A percentile compares a stretch with the other conserved stretches of the same genome.
Conservation (phyloP, 495 filamentous ascomycete species). For the Aspergillus kassunensis region DNA sequence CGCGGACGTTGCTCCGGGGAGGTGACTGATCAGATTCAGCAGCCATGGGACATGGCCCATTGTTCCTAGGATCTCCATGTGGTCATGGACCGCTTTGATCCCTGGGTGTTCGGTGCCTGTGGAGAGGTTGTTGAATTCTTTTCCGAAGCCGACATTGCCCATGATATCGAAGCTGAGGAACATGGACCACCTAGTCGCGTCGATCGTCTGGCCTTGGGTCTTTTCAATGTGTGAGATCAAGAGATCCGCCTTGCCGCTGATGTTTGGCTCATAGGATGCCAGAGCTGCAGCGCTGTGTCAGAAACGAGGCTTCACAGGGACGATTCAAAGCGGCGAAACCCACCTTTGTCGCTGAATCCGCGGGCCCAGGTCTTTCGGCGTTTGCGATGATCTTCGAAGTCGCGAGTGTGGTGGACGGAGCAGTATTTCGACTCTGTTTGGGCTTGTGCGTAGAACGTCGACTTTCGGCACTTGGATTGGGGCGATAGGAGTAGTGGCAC, state of each 20-base stretch:
- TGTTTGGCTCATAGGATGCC: neutral
- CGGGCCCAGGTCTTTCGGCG: slow-evolving; percentile 33
- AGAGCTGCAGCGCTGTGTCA: neutral
- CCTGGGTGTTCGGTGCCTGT: slow-evolving; percentile 48
- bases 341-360: slow-evolving; percentile 29
- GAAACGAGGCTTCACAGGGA: neutral
- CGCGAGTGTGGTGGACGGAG: slow-evolving; percentile 25
- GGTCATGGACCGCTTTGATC: slow-evolving; percentile 32
- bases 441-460: slow-evolving; percentile 30
- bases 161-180: slow-evolving; percentile 19
- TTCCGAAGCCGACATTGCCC: slow-evolving; percentile 14
- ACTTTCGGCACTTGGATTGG: slow-evolving; percentile 26
- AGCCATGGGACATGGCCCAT: slow-evolving; percentile 22
- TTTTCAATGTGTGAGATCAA: slow-evolving; percentile 3
- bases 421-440: slow-evolving; percentile 9
- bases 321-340: slow-evolving; percentile 16
- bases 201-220: neutral
- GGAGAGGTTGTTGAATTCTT: slow-evolving; percentile 13
- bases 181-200: slow-evolving; percentile 11
- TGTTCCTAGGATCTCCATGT: slow-evolving; percentile 23
- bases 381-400: slow-evolving; percentile 24
- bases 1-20: slow-evolving; percentile 11
- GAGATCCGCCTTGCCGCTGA: slow-evolving; percentile 3
- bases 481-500: slow-evolving; percentile 18
- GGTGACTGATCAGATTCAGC: neutral